Evolutionary conservation across 2,329 filamentous ascomycete species (phyloP).

Genomic region (Ampelomyces quisqualis): DNA sequence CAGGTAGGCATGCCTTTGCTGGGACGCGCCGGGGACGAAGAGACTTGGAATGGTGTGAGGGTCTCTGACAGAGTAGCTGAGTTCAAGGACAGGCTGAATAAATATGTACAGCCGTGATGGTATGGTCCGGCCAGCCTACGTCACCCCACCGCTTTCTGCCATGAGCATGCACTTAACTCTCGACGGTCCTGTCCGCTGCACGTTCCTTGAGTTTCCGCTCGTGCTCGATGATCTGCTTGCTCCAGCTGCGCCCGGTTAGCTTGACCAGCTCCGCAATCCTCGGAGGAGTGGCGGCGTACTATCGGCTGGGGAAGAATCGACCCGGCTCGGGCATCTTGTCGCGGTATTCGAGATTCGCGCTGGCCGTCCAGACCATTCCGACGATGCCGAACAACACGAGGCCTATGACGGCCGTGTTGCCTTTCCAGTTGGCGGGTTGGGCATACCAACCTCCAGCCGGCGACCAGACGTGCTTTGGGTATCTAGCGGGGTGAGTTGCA

Average conservation of each 20-base stretch:
- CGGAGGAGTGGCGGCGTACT: constrained; percentile 58
- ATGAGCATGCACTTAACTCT: constrained; percentile 5
- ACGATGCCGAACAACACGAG: constrained; percentile 67
- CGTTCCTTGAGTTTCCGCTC: constrained; percentile 54
- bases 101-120: constrained; percentile 43
- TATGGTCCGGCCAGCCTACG: neutral
- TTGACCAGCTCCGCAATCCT: constrained; percentile 3
- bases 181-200: constrained; percentile 17
- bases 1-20: constrained; percentile 80
- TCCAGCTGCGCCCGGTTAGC: constrained; percentile 59
- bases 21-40: constrained; percentile 32
- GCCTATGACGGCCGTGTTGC: constrained; percentile 79
- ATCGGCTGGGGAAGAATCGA: constrained; percentile 80
- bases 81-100: constrained; percentile 44
- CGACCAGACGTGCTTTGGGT: constrained; percentile 99
- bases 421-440: constrained; percentile 91
- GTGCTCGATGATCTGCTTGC: constrained; percentile 69
- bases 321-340: constrained; percentile 73
- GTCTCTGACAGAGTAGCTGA: constrained; percentile 48
- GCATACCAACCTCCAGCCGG: constrained; percentile 97
- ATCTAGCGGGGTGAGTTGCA: constrained; percentile 56
- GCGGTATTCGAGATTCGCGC: constrained; percentile 71
- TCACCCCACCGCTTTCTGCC: constrained; percentile 1
- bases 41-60: constrained; percentile 52
- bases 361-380: constrained; percentile 68